Conservation (phyloP, 495 filamentous ascomycete species). For the Aspergillus biplanus region DNA sequence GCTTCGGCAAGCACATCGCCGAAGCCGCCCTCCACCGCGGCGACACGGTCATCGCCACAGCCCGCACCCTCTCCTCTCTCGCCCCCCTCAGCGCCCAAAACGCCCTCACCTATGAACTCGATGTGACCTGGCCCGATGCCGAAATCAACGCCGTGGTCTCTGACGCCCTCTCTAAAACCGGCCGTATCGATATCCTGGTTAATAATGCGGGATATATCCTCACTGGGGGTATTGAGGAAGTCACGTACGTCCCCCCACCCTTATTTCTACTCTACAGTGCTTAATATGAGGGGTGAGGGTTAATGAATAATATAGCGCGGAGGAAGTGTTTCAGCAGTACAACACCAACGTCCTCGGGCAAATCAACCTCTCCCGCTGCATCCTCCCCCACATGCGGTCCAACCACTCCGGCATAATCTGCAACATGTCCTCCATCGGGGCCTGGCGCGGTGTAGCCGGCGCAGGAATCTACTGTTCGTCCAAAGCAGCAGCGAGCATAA, state of each 20-base stretch:
- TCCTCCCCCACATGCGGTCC: not conserved
- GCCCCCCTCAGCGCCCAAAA: not conserved
- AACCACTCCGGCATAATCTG: not conserved
- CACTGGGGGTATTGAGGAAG: not conserved
- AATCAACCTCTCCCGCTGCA: not conserved
- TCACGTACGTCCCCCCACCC: not conserved
- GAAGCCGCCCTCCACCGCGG: slow-evolving; percentile 50
- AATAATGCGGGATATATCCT: not conserved
- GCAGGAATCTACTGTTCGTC: not conserved
- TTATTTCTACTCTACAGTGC: not conserved
- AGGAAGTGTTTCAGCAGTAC: not conserved
- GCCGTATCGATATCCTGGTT: not conserved
- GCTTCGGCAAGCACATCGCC: slow-evolving; percentile 54
- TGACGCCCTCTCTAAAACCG: not conserved
- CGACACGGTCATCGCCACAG: slow-evolving; percentile 51
- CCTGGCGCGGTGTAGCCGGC: not conserved
- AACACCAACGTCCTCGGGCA: not conserved
- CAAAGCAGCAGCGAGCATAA: not conserved
- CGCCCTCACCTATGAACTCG: not conserved
- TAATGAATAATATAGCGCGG: not conserved
- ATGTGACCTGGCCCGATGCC: not conserved
- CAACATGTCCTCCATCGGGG: not conserved
- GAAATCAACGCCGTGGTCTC: not conserved
- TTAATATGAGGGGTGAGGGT: not conserved
- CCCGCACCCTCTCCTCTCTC: slow-evolving; percentile 35